phyloP scores from a whole-genome alignment of 2,329 filamentous ascomycete genomes.

The Pyrenophora tritici-repentis region DNA sequence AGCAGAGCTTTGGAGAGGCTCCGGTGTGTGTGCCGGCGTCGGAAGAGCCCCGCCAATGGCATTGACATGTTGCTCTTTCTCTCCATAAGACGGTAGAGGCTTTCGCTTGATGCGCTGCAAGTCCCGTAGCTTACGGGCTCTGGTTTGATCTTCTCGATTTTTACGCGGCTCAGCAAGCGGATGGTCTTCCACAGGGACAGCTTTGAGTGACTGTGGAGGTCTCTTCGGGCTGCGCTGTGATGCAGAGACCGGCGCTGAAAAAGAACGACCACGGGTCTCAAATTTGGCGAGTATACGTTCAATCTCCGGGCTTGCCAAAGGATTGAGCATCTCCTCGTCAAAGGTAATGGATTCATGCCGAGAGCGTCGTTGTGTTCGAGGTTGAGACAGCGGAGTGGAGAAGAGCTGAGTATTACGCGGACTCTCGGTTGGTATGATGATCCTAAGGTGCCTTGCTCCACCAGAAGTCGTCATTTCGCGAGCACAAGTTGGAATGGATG shows the following conservation, averaged over 20 bases:
- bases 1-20: slow-evolving; percentile 9
- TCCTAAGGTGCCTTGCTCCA: slow-evolving; percentile 39
- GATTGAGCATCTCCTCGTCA: slow-evolving; percentile 37
- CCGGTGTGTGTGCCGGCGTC: slow-evolving; percentile 23
- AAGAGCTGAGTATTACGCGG: slow-evolving; percentile 12
- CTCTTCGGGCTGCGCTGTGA: slow-evolving; percentile 23
- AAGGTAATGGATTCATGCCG: slow-evolving; percentile 26
- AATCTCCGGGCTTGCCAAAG: slow-evolving; percentile 24
- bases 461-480: slow-evolving; percentile 35
- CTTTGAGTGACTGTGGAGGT: slow-evolving; percentile 18
- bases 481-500: slow-evolving; percentile 30
- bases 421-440: slow-evolving; percentile 30
- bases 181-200: slow-evolving; percentile 29
- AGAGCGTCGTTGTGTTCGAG: slow-evolving; percentile 13
- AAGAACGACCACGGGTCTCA: slow-evolving; percentile 15
- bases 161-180: slow-evolving; percentile 30
- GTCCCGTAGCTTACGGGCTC: slow-evolving; percentile 24
- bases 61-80: slow-evolving; percentile 13
- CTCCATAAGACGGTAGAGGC: slow-evolving; percentile 11
- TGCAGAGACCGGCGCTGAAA: slow-evolving; percentile 17
- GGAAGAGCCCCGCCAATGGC: slow-evolving; percentile 15
- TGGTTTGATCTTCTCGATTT: slow-evolving; percentile 17
- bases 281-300: slow-evolving; percentile 24
- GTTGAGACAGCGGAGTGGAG: slow-evolving; percentile 8
- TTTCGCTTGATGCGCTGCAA: slow-evolving; percentile 31